These are phyloP conservation scores for Auriscalpium vulgare DNA, from an alignment of 768 basidiomycete genomes.

Conservation along the genomic window DNA sequence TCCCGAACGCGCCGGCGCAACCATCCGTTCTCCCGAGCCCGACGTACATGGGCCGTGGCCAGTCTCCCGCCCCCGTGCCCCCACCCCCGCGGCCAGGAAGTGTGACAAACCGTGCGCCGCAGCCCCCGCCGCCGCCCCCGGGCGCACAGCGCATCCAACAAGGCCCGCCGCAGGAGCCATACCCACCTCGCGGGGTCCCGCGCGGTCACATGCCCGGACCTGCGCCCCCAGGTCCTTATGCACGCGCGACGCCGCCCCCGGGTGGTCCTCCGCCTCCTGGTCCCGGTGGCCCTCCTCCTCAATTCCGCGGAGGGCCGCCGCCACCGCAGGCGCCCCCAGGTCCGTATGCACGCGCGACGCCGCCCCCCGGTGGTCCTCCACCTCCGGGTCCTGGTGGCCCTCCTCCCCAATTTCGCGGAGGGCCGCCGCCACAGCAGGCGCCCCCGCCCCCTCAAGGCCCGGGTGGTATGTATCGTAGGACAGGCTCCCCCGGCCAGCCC, in stretches of 20 bases:
- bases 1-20: constrained; percentile 58
- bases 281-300: constrained; percentile 13
- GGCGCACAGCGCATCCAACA: constrained; percentile 2
- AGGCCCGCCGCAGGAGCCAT: background rate
- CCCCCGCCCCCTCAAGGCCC: constrained; percentile 7
- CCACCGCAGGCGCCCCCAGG: constrained; percentile 4
- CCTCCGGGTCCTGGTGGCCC: constrained; percentile 24
- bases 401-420: constrained; percentile 7
- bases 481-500: background rate
- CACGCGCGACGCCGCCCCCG: constrained; percentile 36
- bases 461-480: background rate
- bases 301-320: constrained; percentile 7
- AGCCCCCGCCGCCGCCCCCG: constrained; percentile 11
- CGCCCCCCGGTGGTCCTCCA: constrained; percentile 30
- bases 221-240: constrained; percentile 28
- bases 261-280: constrained; percentile 26
- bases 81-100: constrained; percentile 56
- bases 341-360: constrained; percentile 22
- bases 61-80: constrained; percentile 35
- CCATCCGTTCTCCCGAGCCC: constrained; percentile 14
- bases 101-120: constrained; percentile 28
- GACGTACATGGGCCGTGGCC: constrained; percentile 21
- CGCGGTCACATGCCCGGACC: constrained; percentile 17
- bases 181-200: constrained; percentile 5
- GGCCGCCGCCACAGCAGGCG: constrained; percentile 2